Percentiles rank a stretch among this genome's conserved stretches.
Conservation (phyloP, 1,139 yeast genomes). For the Hyphopichia burtonii region DNA sequence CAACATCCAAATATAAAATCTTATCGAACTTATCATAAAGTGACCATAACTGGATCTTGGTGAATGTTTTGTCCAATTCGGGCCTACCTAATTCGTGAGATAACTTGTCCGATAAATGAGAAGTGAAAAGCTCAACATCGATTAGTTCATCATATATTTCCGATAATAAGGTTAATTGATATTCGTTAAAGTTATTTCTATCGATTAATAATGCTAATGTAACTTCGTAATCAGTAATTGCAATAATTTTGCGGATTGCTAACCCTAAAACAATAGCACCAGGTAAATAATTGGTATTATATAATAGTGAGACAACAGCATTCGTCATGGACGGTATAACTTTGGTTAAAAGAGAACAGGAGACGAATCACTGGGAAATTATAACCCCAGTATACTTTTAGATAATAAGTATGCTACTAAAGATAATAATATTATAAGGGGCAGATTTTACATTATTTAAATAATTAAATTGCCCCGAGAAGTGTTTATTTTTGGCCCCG, state of each 20-base stretch:
- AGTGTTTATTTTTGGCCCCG: too few species aligned
- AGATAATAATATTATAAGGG: too few species aligned
- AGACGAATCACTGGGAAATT: background rate
- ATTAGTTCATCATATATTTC: constrained; percentile 31
- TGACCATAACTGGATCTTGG: constrained; percentile 75
- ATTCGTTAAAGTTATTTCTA: constrained; percentile 21
- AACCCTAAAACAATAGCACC: constrained; percentile 71
- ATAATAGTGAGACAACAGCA: constrained; percentile 69
- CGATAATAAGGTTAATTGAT: constrained; percentile 28
- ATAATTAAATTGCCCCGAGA: too few species aligned
- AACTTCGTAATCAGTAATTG: constrained; percentile 9
- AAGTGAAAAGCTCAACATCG: constrained; percentile 27
- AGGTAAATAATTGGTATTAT: constrained; percentile 65
- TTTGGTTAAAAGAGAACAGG: background rate
- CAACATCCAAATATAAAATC: constrained; percentile 79
- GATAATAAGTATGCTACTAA: too few species aligned
- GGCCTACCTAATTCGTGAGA: constrained; percentile 57
- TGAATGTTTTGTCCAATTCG: constrained; percentile 68
- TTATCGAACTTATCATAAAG: constrained; percentile 52
- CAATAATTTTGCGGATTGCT: constrained; percentile 21
- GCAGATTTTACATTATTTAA: too few species aligned
- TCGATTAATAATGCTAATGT: constrained; percentile 38
- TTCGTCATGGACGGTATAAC: constrained; percentile 19
- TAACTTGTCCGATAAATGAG: constrained; percentile 27
- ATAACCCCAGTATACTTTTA: too few species aligned